phyloP scores from a whole-genome alignment of 2,329 filamentous ascomycete genomes.

The Bipolaris sorokiniana region DNA sequence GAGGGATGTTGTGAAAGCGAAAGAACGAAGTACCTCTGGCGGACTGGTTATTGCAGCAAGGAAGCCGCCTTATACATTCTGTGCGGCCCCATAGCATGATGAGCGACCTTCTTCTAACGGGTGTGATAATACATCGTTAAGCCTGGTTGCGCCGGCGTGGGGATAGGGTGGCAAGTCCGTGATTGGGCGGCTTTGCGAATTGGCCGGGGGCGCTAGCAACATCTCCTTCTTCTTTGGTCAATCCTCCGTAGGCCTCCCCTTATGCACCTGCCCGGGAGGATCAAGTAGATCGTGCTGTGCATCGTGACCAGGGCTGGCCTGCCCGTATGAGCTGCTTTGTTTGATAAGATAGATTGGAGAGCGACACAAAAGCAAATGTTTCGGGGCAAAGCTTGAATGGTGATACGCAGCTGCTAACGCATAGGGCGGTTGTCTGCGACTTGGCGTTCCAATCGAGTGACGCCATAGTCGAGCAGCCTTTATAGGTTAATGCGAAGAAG shows the following conservation, averaged over 20 bases:
- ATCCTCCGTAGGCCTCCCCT: constrained; percentile 16
- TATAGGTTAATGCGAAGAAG: neutral
- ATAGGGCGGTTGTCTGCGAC: constrained; percentile 13
- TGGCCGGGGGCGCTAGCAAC: constrained; percentile 19
- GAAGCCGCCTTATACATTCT: constrained; percentile 14
- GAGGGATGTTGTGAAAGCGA: constrained; percentile 9
- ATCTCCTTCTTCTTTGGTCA: constrained; percentile 24
- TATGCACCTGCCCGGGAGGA: constrained; percentile 22
- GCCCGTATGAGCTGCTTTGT: constrained; percentile 5
- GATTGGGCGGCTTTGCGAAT: constrained; percentile 20
- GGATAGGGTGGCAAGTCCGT: constrained; percentile 4
- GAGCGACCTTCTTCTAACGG: constrained; percentile 20
- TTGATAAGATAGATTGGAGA: constrained; percentile 23
- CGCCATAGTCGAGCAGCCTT: neutral
- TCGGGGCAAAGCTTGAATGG: constrained; percentile 5
- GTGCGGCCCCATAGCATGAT: neutral
- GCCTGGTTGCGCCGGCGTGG: constrained; percentile 1
- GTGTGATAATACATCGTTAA: constrained; percentile 11
- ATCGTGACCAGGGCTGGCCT: constrained; percentile 1
- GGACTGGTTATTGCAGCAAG: neutral
- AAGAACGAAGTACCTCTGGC: neutral
- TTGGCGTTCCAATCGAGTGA: constrained; percentile 8
- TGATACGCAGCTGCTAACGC: constrained; percentile 8
- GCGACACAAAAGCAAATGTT: constrained; percentile 13
- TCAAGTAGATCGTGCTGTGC: constrained; percentile 15